A percentile compares a stretch with the other conserved stretches of the same genome.
These are phyloP conservation scores for Prunus padus DNA, from an alignment of 306 rosid species.

Conservation along the genomic window DNA sequence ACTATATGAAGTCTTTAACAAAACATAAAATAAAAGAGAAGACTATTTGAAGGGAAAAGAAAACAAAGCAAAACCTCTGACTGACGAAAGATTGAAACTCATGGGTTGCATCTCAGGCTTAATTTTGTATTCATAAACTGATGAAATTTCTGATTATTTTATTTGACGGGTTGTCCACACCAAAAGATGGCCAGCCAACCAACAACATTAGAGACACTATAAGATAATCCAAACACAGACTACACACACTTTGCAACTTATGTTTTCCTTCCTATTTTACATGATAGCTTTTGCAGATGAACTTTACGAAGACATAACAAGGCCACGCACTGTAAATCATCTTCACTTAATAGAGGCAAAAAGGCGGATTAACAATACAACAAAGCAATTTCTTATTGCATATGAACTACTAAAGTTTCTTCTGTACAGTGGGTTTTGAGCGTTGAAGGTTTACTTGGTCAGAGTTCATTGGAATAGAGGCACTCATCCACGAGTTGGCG, in stretches of 20 bases:
- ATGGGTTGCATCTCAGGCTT: neutral
- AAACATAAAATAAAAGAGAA: neutral
- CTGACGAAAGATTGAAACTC: neutral
- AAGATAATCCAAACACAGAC: neutral
- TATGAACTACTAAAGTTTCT: constrained; percentile 14
- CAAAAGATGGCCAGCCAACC: neutral
- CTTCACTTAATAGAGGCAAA: neutral
- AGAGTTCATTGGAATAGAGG: constrained; percentile 79
- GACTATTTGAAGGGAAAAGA: neutral
- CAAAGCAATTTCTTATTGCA: constrained; percentile 27
- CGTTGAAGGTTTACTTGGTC: constrained; percentile 31
- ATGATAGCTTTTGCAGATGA: neutral
- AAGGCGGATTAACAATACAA: neutral
- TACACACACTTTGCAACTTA: neutral
- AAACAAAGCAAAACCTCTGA: neutral
- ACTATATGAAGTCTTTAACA: too few relatives aligned
- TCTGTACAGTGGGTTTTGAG: constrained; percentile 32
- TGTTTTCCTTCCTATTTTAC: neutral
- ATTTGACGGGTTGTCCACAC: neutral
- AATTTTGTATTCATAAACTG: neutral
- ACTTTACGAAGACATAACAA: neutral
- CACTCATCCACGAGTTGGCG: constrained; percentile 97
- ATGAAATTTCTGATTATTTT: neutral
- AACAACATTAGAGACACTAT: neutral
- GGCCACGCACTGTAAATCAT: neutral